These are phyloP conservation scores for Quercus gilva DNA, from an alignment of 306 rosid species.

Conservation along the genomic window DNA sequence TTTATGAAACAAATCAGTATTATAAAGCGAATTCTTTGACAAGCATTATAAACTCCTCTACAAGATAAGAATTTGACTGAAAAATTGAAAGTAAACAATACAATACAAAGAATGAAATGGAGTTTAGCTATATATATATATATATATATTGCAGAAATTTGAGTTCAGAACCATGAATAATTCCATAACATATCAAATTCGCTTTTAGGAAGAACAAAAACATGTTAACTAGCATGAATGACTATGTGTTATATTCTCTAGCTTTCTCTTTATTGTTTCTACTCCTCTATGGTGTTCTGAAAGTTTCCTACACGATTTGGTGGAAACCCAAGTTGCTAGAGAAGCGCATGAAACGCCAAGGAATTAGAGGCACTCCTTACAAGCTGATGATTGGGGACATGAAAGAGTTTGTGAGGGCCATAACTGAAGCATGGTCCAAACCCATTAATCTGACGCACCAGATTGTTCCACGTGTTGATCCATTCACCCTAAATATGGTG, in stretches of 20 bases:
- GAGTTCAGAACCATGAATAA: constrained; percentile 4
- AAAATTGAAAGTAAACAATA: background rate
- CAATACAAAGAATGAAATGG: background rate
- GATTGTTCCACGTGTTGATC: constrained; percentile 45
- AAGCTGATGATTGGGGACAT: constrained; percentile 45
- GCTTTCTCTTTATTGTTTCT: constrained; percentile 22
- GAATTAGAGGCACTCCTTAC: constrained; percentile 48
- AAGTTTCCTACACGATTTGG: constrained; percentile 33
- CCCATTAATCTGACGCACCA: constrained; percentile 41
- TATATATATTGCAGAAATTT: background rate
- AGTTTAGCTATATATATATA: background rate
- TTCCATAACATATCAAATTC: background rate
- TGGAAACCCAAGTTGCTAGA: constrained; percentile 50
- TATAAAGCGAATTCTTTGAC: background rate
- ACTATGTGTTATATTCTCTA: constrained; percentile 7
- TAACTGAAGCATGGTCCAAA: constrained; percentile 49
- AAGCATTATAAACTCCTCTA: background rate
- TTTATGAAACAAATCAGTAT: background rate
- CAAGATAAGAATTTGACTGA: constrained; percentile 18
- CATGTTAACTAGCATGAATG: constrained; percentile 19
- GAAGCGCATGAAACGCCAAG: constrained; percentile 37
- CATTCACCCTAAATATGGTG: constrained; percentile 28
- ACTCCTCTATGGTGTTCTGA: constrained; percentile 32
- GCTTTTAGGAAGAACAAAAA: background rate
- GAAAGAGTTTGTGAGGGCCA: constrained; percentile 37